Conservation (phyloP, 768 basidiomycete species). For the Amanita rimosa region DNA sequence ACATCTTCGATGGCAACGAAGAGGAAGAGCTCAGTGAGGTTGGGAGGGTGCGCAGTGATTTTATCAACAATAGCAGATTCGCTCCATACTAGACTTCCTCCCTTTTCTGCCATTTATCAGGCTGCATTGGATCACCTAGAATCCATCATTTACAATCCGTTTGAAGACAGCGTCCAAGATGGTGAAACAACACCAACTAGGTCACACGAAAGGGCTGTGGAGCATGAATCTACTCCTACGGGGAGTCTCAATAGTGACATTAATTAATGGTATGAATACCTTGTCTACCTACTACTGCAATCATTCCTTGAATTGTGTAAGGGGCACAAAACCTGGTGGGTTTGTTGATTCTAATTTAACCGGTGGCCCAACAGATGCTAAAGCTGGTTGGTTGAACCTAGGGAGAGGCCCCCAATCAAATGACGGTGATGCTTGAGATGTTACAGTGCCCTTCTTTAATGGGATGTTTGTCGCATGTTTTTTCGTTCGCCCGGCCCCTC, state of each 20-base stretch:
- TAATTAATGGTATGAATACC: not conserved
- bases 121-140: slow-evolving; percentile 77
- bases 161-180: slow-evolving; percentile 8
- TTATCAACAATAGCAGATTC: slow-evolving; percentile 64
- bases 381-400: slow-evolving; percentile 21
- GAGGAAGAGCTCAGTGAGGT: slow-evolving; percentile 73
- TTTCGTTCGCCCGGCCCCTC: slow-evolving; percentile 24
- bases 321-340: slow-evolving; percentile 7
- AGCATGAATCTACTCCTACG: not conserved
- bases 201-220: not conserved
- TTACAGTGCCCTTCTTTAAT: slow-evolving; percentile 22
- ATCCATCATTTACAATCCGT: slow-evolving; percentile 61
- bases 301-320: slow-evolving; percentile 5
- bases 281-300: slow-evolving; percentile 2
- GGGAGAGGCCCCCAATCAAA: slow-evolving; percentile 62
- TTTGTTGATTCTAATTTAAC: not conserved
- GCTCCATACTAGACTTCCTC: slow-evolving; percentile 68
- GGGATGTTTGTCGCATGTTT: slow-evolving; percentile 26
- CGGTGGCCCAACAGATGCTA: slow-evolving; percentile 9
- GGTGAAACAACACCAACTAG: not conserved
- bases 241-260: not conserved
- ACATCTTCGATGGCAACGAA: slow-evolving; percentile 42
- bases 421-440: slow-evolving; percentile 14
- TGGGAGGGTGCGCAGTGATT: slow-evolving; percentile 92
- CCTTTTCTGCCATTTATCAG: slow-evolving; percentile 29